Conservation (phyloP, 202 grass and related monocot species). For the Hordeum pubiflorum region DNA sequence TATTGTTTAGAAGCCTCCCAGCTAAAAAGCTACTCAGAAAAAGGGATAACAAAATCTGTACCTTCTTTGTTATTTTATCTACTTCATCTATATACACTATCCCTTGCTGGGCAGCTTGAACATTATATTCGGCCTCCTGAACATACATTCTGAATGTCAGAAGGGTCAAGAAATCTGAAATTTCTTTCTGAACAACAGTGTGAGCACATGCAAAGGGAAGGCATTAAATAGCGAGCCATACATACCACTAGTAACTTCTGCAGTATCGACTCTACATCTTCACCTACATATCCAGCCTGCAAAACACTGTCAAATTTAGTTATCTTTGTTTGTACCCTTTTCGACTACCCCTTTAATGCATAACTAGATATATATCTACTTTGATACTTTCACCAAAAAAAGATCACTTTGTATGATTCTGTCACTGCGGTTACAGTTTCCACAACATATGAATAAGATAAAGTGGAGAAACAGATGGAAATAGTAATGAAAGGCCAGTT, state of each 20-base stretch:
- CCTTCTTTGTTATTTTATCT: slow-evolving; percentile 99
- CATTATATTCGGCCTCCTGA: slow-evolving; percentile 87
- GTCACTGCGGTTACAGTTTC: background rate
- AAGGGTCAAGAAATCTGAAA: slow-evolving; percentile 8
- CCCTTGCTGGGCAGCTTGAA: slow-evolving; percentile 94
- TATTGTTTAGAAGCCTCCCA: slow-evolving; percentile 4
- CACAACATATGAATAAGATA: background rate
- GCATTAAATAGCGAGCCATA: slow-evolving; percentile 13
- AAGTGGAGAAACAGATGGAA: background rate
- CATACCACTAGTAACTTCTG: slow-evolving; percentile 87
- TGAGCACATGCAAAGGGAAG: slow-evolving; percentile 25
- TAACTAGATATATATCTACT: slow-evolving; percentile 1
- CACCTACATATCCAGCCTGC: slow-evolving; percentile 99
- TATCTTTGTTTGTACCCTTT: background rate
- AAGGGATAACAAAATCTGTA: background rate
- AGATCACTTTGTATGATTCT: background rate
- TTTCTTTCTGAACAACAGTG: slow-evolving; percentile 3
- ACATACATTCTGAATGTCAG: slow-evolving; percentile 30
- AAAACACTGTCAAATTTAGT: slow-evolving; percentile 31
- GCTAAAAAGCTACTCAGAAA: background rate
- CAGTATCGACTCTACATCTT: slow-evolving; percentile 98
- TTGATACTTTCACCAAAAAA: slow-evolving; percentile 9
- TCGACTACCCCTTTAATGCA: background rate
- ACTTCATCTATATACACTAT: slow-evolving; percentile 99
- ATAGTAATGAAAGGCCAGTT: slow-evolving; percentile 1